These are phyloP conservation scores for Alternaria burnsii DNA, from an alignment of 2,329 filamentous ascomycete genomes.

Conservation along the genomic window DNA sequence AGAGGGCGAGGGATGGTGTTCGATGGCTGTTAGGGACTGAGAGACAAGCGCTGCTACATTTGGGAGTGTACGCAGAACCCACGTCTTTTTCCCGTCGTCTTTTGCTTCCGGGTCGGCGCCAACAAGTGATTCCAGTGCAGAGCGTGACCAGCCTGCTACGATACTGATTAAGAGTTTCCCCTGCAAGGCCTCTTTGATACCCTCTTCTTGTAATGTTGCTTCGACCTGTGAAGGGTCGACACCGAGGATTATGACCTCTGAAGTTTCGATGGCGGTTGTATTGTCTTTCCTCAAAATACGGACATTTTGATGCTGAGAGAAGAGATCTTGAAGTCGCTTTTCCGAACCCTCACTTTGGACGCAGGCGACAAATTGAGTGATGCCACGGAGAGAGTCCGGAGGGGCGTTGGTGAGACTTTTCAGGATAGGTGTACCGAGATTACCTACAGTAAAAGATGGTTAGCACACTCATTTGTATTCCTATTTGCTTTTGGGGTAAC, in stretches of 20 bases:
- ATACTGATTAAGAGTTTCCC: conserved; percentile 2
- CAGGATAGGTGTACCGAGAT: neutral
- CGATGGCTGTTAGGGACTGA: conserved; percentile 52
- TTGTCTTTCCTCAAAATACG: neutral
- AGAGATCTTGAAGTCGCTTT: neutral
- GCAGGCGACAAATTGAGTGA: conserved; percentile 8
- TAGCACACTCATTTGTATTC: no score
- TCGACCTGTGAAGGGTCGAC: conserved; percentile 4
- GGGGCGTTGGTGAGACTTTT: neutral
- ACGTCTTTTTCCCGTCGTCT: conserved; percentile 34
- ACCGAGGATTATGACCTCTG: neutral
- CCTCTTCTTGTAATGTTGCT: neutral
- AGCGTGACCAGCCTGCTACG: conserved; percentile 1
- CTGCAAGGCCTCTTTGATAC: neutral
- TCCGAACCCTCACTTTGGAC: neutral
- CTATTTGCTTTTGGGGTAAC: neutral
- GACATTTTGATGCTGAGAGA: neutral
- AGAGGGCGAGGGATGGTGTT: conserved; percentile 27
- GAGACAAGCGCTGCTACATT: conserved; percentile 58
- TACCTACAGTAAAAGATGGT: neutral
- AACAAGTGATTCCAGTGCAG: neutral
- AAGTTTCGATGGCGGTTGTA: neutral
- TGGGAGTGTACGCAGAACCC: conserved; percentile 55
- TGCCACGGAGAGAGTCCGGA: neutral
- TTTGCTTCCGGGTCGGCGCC: neutral